phyloP scores from a whole-genome alignment of 2,329 filamentous ascomycete genomes.

The Colletotrichum musae region DNA sequence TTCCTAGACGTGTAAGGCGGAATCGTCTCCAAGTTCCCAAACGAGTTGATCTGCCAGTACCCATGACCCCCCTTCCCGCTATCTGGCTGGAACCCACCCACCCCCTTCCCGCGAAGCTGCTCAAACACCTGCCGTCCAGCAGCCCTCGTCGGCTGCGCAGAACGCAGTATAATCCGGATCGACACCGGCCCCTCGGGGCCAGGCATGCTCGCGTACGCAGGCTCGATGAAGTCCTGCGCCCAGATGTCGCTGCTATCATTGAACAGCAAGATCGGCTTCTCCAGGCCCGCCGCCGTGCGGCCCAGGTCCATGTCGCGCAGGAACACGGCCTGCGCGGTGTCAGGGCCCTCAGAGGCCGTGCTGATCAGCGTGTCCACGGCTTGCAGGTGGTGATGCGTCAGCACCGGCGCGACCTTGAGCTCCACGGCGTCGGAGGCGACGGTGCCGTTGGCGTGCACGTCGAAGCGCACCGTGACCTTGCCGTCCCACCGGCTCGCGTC shows the following conservation, averaged over 20 bases:
- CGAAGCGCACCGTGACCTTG: constrained; percentile 47
- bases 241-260: constrained; percentile 50
- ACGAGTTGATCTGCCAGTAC: constrained; percentile 48
- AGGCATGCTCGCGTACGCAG: constrained; percentile 56
- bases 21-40: constrained; percentile 56
- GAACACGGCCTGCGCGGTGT: constrained; percentile 41
- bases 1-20: constrained; percentile 47
- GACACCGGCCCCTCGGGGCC: constrained; percentile 51
- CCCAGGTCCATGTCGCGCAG: constrained; percentile 40
- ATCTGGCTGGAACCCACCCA: constrained; percentile 50
- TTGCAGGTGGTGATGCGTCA: constrained; percentile 56
- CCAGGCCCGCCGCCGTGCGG: constrained; percentile 37
- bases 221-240: constrained; percentile 57
- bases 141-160: constrained; percentile 46
- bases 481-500: constrained; percentile 48
- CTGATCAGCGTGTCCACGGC: constrained; percentile 47
- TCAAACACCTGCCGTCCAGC: constrained; percentile 52
- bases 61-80: constrained; percentile 40
- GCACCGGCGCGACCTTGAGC: constrained; percentile 54
- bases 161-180: constrained; percentile 52
- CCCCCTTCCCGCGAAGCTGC: constrained; percentile 47
- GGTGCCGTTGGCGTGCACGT: constrained; percentile 44
- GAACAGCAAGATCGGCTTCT: constrained; percentile 44
- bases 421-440: constrained; percentile 47
- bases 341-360: constrained; percentile 24